Percentiles rank a stretch among this genome's conserved stretches.
These are phyloP conservation scores for Stachybotrys elegans DNA, from an alignment of 2,329 filamentous ascomycete species.

Conservation along the genomic window DNA sequence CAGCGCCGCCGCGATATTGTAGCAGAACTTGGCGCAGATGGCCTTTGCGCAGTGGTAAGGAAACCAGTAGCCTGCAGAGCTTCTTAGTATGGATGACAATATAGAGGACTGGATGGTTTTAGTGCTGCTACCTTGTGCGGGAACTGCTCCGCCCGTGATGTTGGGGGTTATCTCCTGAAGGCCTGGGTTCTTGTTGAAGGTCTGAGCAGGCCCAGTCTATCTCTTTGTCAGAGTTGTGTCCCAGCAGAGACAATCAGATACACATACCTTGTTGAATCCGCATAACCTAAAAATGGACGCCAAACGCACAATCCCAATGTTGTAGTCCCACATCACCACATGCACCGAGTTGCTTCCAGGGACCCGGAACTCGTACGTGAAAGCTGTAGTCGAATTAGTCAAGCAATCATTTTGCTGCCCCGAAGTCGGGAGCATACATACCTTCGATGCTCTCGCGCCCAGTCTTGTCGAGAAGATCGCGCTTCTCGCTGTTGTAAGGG, in stretches of 20 bases:
- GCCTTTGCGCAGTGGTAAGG: constrained; percentile 82
- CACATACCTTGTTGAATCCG: constrained; percentile 74
- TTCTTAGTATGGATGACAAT: constrained; percentile 7
- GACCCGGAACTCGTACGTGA: constrained; percentile 75
- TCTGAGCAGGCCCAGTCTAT: constrained; percentile 84
- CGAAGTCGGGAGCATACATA: constrained; percentile 30
- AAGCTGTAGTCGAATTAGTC: constrained; percentile 49
- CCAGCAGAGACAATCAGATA: too few species aligned
- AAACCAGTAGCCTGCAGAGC: constrained; percentile 85
- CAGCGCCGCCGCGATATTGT: constrained; percentile 74
- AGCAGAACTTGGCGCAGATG: constrained; percentile 85
- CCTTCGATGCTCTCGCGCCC: constrained; percentile 86
- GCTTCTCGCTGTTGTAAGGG: constrained; percentile 93
- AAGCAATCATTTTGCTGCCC: constrained; percentile 3
- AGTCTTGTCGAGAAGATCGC: constrained; percentile 80
- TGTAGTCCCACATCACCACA: constrained; percentile 95
- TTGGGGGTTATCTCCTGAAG: constrained; percentile 87
- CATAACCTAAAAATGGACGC: constrained; percentile 93
- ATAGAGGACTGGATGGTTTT: too few species aligned
- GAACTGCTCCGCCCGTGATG: constrained; percentile 87
- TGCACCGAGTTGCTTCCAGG: constrained; percentile 63
- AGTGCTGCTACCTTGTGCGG: constrained; percentile 68
- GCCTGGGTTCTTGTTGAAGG: constrained; percentile 71
- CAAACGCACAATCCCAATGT: constrained; percentile 86
- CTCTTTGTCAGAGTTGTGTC: too few species aligned